These are phyloP conservation scores for Trypethelium eluteriae DNA, from an alignment of 495 filamentous ascomycete genomes.

Conservation along the genomic window DNA sequence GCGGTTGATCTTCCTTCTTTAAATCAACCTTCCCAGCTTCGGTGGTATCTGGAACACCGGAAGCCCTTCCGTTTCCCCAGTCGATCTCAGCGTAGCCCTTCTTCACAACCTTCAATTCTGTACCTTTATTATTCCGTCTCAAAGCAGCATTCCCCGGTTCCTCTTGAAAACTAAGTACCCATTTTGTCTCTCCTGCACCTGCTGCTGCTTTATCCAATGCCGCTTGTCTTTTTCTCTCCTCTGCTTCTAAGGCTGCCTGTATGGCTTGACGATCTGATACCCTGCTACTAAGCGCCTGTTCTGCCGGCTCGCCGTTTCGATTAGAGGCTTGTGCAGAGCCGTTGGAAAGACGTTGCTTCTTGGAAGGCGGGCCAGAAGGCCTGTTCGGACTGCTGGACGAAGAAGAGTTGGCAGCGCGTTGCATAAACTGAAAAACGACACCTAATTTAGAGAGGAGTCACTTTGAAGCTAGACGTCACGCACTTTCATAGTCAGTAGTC, in stretches of 20 bases:
- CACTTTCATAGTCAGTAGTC: constrained; percentile 87
- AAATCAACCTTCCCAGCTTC: background rate
- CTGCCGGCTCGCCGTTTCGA: constrained; percentile 22
- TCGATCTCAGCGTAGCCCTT: constrained; percentile 44
- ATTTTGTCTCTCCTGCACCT: constrained; percentile 75
- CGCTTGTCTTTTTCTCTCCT: constrained; percentile 64
- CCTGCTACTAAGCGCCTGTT: constrained; percentile 25
- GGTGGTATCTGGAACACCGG: background rate
- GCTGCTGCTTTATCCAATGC: constrained; percentile 64
- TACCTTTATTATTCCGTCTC: background rate
- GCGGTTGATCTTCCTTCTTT: background rate
- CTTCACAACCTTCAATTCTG: constrained; percentile 31
- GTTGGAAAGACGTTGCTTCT: constrained; percentile 41
- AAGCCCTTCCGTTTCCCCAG: background rate
- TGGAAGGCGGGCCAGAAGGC: constrained; percentile 40
- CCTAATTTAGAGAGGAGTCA: constrained; percentile 1
- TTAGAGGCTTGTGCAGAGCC: constrained; percentile 21
- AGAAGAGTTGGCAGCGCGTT: constrained; percentile 62
- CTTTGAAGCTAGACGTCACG: background rate
- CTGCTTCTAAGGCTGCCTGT: constrained; percentile 60
- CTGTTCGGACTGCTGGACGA: constrained; percentile 23
- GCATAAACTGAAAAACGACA: constrained; percentile 67
- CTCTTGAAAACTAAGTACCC: constrained; percentile 60
- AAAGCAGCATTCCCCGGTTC: constrained; percentile 7
- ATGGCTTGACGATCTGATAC: constrained; percentile 45